Conservation (phyloP, 2,329 filamentous ascomycete genomes). For the Xylaria sp. region DNA sequence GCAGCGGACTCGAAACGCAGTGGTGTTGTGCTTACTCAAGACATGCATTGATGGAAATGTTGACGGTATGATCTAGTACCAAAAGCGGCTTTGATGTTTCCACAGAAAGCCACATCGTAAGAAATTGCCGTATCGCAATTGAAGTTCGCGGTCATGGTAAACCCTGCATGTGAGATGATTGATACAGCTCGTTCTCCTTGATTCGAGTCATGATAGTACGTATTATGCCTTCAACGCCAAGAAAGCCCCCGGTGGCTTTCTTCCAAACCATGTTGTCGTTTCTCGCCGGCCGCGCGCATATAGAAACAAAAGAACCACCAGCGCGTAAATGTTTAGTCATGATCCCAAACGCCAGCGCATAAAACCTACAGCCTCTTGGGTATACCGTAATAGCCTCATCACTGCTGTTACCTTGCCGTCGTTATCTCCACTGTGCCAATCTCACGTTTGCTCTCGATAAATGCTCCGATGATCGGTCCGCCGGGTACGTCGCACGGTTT, state of each 20-base stretch:
- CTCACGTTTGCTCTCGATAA: constrained; percentile 28
- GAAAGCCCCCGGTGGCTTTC: constrained; percentile 13
- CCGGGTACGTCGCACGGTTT: constrained; percentile 21
- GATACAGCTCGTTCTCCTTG: constrained; percentile 3
- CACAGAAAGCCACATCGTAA: not conserved
- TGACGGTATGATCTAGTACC: not conserved
- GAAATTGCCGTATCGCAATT: not conserved
- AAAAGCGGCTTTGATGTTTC: not conserved
- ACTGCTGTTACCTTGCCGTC: constrained; percentile 25
- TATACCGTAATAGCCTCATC: constrained; percentile 4
- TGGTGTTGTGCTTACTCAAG: not conserved
- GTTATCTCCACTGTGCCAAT: constrained; percentile 28
- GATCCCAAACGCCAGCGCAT: constrained; percentile 38
- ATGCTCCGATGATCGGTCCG: constrained; percentile 15
- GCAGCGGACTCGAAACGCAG: constrained; percentile 8
- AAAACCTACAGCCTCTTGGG: constrained; percentile 7
- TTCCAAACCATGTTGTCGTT: constrained; percentile 17
- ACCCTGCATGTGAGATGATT: constrained; percentile 4
- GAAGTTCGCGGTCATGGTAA: not conserved
- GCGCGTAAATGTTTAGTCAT: constrained; percentile 36
- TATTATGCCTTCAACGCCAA: constrained; percentile 23
- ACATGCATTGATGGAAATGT: constrained; percentile 9
- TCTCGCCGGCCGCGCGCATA: constrained; percentile 29
- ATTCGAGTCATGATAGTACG: constrained; percentile 8
- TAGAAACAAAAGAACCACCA: constrained; percentile 22